A percentile compares a stretch with the other conserved stretches of the same genome.
Conservation (phyloP, 2,329 filamentous ascomycete genomes). For the Curvularia sp. region DNA sequence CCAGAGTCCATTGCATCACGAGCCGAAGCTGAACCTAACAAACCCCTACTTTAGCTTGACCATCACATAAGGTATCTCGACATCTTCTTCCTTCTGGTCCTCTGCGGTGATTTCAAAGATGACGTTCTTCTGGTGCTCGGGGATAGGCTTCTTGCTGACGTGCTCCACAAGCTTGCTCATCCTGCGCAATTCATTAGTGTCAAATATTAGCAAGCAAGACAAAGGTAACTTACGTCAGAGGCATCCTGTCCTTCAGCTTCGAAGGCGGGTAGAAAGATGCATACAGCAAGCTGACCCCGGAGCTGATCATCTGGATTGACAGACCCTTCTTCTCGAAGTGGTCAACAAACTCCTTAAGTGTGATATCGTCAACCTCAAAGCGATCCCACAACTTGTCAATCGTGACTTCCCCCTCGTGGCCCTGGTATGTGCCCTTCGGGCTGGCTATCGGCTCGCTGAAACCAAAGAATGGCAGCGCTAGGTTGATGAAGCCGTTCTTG, state of each 20-base stretch:
- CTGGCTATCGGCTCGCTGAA: constrained; percentile 97
- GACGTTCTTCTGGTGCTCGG: constrained; percentile 89
- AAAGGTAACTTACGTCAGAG: constrained; percentile 65
- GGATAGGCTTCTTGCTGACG: constrained; percentile 91
- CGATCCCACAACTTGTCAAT: constrained; percentile 99
- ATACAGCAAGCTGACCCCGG: constrained; percentile 93
- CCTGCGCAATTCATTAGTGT: constrained; percentile 57
- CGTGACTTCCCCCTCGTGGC: constrained; percentile 75
- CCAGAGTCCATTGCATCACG: constrained; percentile 1
- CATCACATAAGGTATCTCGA: constrained; percentile 97
- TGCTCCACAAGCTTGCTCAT: constrained; percentile 86
- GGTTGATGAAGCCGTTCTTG: constrained; percentile 98
- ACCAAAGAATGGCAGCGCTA: constrained; percentile 95
- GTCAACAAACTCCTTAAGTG: constrained; percentile 81
- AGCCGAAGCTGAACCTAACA: neutral
- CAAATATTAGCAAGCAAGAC: neutral
- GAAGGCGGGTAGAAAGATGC: constrained; percentile 88
- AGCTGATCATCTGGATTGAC: constrained; percentile 89
- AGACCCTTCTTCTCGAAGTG: constrained; percentile 82
- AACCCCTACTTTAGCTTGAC: constrained; percentile 67
- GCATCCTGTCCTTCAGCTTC: constrained; percentile 81
- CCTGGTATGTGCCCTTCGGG: constrained; percentile 88
- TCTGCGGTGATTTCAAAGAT: constrained; percentile 95
- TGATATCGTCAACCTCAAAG: constrained; percentile 88
- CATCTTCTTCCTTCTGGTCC: constrained; percentile 87